Base-by-base conservation (phyloP, 139 green algal species). In the Coelastrella sp. region DNA sequence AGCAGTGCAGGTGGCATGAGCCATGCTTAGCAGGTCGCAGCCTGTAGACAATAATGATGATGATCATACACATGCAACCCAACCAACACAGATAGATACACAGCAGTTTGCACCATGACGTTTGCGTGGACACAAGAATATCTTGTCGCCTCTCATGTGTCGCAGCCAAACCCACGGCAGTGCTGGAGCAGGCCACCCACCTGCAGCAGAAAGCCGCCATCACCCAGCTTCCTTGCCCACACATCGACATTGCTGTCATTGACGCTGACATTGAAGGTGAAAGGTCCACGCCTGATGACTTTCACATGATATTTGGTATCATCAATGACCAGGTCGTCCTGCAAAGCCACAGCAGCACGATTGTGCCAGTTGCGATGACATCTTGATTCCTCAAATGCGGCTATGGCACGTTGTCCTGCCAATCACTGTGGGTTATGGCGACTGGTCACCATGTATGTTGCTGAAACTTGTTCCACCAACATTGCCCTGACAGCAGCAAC, bases 191-290 rank as follows among this genome's bases (percentile, higher is more conserved):
- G 35, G n/a, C 22, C 25, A 24, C 93, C 8, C 89, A 95, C 94
- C 94, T 98, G 97, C 83, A 99, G 87, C 15, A 99, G 96, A 82
- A 98, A 95, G 8, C 98, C 98, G 0, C 98, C 98, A 90, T 99
- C 98, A 24, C 95, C 96, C 74, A 99, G 96, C 73, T 95, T 96
- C 80, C 97, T 95, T 56, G 94, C 96, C 35, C 95, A 93, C 27
- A 97, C 96, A 14, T 99, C 98, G 58, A 97, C 96, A 25, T 91
- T 85, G 76, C 8, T 90, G 75, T 90, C 90, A 75, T 95, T 96
- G 68, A 98, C 91, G 19, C 35, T 56, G 58, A 94, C 91, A 17
- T 84, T 61, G 83, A 91, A 94, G 27, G 59, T 87, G 79, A 60
- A 65, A 35, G 82, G 91, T 12, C 84, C 91, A 9, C 91, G 87